Conservation (phyloP, 768 basidiomycete species). For the Myochromella boudieri region DNA sequence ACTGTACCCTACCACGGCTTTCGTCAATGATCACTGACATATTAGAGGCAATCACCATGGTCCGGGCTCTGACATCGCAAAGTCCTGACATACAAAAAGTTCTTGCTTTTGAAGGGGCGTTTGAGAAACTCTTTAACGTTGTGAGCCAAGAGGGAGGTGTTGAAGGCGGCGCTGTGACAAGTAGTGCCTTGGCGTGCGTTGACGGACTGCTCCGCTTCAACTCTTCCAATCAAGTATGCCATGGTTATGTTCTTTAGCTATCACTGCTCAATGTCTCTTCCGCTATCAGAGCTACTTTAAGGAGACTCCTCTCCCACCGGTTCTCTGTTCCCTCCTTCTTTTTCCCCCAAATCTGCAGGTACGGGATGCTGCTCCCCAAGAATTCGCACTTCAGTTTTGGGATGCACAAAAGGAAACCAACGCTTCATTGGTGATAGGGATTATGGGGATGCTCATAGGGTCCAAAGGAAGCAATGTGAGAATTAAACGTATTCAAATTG, state of each 20-base stretch:
- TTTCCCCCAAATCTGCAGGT: conserved; percentile 66
- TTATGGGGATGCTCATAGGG: conserved; percentile 85
- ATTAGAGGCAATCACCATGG: conserved; percentile 78
- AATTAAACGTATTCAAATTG: conserved; percentile 14
- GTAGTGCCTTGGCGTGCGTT: conserved; percentile 83
- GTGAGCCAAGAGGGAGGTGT: conserved; percentile 87
- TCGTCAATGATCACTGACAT: neutral
- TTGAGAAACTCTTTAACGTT: conserved; percentile 92
- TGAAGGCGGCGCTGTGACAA: conserved; percentile 85
- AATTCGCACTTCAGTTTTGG: conserved; percentile 97
- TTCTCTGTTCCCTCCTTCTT: conserved; percentile 66
- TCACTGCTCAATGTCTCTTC: neutral
- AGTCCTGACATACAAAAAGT: conserved; percentile 96
- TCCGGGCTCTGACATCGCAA: conserved; percentile 78
- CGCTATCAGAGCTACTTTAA: conserved; percentile 91
- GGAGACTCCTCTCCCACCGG: conserved; percentile 73
- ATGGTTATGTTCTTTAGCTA: neutral
- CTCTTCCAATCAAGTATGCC: conserved; percentile 84
- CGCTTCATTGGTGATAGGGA: conserved; percentile 71
- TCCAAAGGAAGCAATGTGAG: conserved; percentile 66
- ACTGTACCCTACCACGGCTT: neutral
- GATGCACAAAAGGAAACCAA: conserved; percentile 88
- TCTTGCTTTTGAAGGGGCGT: conserved; percentile 94
- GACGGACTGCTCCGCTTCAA: conserved; percentile 91
- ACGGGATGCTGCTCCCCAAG: conserved; percentile 68